Conservation (phyloP, 1,284 basidiomycete species). For the Grifola frondosa region DNA sequence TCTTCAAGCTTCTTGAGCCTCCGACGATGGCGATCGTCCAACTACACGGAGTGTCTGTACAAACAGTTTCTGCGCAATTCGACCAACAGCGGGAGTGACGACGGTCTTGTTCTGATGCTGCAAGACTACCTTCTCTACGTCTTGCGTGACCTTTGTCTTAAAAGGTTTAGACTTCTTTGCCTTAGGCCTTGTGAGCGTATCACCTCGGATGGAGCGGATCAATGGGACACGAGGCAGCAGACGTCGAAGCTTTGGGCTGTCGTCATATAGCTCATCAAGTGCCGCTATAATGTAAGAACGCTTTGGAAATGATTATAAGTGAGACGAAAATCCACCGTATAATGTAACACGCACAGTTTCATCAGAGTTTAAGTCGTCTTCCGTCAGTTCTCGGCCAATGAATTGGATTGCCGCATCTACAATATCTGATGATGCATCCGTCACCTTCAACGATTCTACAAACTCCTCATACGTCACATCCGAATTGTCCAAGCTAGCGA, state of each 20-base stretch:
- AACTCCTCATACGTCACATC: slow-evolving; percentile 41
- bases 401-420: slow-evolving; percentile 24
- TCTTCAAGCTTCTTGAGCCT: too few species aligned
- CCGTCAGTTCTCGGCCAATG: slow-evolving; percentile 33
- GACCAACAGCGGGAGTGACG: slow-evolving; percentile 49
- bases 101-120: slow-evolving; percentile 43
- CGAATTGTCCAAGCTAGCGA: slow-evolving; percentile 32
- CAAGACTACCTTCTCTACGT: slow-evolving; percentile 37
- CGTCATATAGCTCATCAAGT: slow-evolving; percentile 4
- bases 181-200: background rate
- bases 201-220: background rate
- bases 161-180: too few species aligned
- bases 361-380: slow-evolving; percentile 41
- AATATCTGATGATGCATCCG: slow-evolving; percentile 20
- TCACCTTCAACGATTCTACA: slow-evolving; percentile 20
- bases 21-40: background rate
- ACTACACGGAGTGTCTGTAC: slow-evolving; percentile 34
- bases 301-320: slow-evolving; percentile 4
- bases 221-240: slow-evolving; percentile 8
- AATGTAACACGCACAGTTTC: slow-evolving; percentile 37
- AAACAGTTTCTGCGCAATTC: slow-evolving; percentile 50
- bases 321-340: background rate
- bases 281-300: slow-evolving; percentile 8
- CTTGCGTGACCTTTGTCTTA: slow-evolving; percentile 7
- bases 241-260: slow-evolving; percentile 2